Base-by-base conservation (phyloP, 768 basidiomycete species). In the Rhodotorula toruloides region DNA sequence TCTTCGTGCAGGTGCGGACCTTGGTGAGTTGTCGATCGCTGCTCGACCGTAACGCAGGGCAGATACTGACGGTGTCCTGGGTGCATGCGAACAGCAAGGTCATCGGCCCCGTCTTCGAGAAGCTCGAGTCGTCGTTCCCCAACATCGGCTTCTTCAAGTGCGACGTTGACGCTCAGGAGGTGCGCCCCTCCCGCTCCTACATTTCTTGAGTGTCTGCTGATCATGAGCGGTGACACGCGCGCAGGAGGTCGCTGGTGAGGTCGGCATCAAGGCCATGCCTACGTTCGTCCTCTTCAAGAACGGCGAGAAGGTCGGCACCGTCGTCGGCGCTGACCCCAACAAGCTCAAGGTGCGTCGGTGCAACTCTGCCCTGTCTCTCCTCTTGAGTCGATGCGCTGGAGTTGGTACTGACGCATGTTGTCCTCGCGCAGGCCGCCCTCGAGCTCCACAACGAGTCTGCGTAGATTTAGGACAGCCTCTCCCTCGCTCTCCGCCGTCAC, bases 131-230 rank as follows among this genome's bases (percentile, higher is more conserved):
- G 0, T 48, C 73, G 17, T 74, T 71, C 58, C 66, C 76, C 4
- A 78, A 75, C 19, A 74, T 87, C 60, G 80, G 81, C 25, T 86
- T 88, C 76, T 87, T 85, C 81, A 87, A 87, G 75, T 84, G 89
- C 61, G 84, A 91, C 68, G 83, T 88, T 37, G 89, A 91, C 71
- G 79, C 56, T 83, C 83, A 64, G 57, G 70, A 67, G 59, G 66
- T 54, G 21, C 49, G 61, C 46, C 1, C 11, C 16, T 7, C 10
- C 34, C 56, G 36, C 13, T 14, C 4, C n/a, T 27, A 5, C 39
- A 19, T 48, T 17, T 36, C 34, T 4, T 13, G 3, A 25, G 9
- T 2, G 32, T 27, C 27, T 48, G 44, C 36, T 29, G 19, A 2
- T 12, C 19, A 14, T 22, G 4, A 27, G 19, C 27, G 43, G 34